Evolutionary conservation across 371 early-diverging fungal genomes (phyloP), one percentile per base, ranked within the genome.

Genomic region (Apophysomyces sp.): DNA sequence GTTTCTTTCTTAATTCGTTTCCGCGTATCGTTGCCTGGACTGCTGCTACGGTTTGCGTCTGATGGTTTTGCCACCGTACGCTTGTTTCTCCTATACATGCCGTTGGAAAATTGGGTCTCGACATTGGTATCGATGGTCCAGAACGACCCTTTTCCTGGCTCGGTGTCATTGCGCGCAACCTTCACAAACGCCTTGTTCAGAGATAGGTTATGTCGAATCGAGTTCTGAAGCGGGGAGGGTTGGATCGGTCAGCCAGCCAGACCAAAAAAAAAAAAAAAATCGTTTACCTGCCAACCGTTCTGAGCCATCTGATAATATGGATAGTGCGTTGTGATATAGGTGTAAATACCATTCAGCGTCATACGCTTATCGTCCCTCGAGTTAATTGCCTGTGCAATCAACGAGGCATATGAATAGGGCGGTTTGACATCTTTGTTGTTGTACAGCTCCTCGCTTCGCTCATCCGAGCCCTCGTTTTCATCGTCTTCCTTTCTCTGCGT

Each of bases 121-220:
- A 66, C 73, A 11, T 57, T 66, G 29, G 62, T 52, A 62, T 78
- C 79, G 32, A 77, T 77, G 2, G 81, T 79, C 98, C 98, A 97
- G 74, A 90, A 96, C 2, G 94, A 88, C 1, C 99, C 99, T 72
- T 98, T 98, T 4, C 98, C 98, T 4, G 93, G 91, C 62, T 94
- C 93, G 26, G 92, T 85, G 64, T 87, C 84, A 0, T 89, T 86
- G 7, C 97, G 84, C 40, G 94, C 95, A 9, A 95, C 90, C 59
- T 94, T 90, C 36, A 94, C 82, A 75, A 98, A 98, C 5, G 92
- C 89, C 71, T 95, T 94, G 80, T 99, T 98, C 44, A 98, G 81
- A 3, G 96, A 95, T 11, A 99, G 76, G 65, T 98, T 98, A 76
- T 99, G 99, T 31, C 99, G 86, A 60, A 99, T 95, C 4, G 96